Evolutionary conservation across 2,329 filamentous ascomycete species (phyloP).

Genomic region (Amphichorda felina): DNA sequence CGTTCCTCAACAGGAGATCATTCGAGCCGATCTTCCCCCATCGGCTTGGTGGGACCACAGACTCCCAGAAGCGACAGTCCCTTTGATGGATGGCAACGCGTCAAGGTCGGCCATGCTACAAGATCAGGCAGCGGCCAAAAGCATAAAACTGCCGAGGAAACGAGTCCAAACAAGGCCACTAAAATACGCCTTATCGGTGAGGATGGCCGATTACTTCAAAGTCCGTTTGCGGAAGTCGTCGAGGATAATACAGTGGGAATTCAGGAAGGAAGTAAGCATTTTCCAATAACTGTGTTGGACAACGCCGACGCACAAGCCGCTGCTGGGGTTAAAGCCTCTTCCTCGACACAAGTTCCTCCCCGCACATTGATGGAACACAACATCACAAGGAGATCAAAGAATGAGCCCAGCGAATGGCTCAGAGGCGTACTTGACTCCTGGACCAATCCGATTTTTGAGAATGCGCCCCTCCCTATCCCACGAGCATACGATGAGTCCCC

Average conservation of each 20-base stretch:
- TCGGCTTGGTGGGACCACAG: background rate
- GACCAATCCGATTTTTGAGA: slow-evolving; percentile 67
- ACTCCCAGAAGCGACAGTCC: slow-evolving; percentile 7
- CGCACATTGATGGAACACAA: too few relatives aligned
- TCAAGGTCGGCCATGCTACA: slow-evolving; percentile 15
- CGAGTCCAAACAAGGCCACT: background rate
- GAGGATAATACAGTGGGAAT: slow-evolving; percentile 8
- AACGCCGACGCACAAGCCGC: background rate
- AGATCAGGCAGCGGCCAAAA: background rate
- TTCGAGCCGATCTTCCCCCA: background rate
- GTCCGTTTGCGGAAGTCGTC: slow-evolving; percentile 24
- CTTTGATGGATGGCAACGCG: slow-evolving; percentile 25
- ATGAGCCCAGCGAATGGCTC: slow-evolving; percentile 39
- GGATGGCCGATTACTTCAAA: slow-evolving; percentile 27
- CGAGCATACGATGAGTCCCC: slow-evolving; percentile 15
- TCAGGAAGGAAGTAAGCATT: background rate
- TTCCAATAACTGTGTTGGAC: background rate
- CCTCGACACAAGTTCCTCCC: background rate
- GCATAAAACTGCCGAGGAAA: background rate
- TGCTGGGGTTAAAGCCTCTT: background rate
- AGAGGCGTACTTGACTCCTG: slow-evolving; percentile 49
- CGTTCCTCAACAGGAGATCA: background rate
- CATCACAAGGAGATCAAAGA: background rate
- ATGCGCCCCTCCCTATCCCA: slow-evolving; percentile 31
- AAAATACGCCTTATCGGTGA: slow-evolving; percentile 22